Conservation (phyloP, 2,329 filamentous ascomycete genomes). For the Penicillium vulpinum region DNA sequence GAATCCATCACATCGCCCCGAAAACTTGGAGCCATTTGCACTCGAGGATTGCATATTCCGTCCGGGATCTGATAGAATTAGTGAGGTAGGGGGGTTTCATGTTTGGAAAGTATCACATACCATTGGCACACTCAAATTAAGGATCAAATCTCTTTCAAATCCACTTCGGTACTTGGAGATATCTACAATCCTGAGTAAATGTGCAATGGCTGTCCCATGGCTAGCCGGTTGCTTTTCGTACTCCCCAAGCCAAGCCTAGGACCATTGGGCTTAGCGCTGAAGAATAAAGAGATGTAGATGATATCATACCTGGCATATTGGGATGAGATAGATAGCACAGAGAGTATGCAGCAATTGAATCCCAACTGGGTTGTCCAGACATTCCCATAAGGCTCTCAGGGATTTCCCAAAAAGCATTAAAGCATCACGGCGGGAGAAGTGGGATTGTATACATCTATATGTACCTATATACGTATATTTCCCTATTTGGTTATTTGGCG, state of each 20-base stretch:
- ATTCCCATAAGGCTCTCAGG: not conserved
- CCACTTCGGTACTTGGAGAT: not conserved
- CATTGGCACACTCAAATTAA: not conserved
- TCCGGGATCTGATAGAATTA: not conserved
- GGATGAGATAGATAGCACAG: not conserved
- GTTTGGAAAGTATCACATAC: not conserved
- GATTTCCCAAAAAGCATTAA: not conserved
- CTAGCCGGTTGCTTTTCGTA: not conserved
- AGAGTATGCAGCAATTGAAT: not conserved
- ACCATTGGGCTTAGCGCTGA: not conserved
- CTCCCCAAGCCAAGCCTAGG: not conserved
- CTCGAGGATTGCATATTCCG: not conserved
- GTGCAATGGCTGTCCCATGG: not conserved
- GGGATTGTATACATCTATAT: no score
- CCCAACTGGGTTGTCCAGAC: not conserved
- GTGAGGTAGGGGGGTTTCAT: not conserved
- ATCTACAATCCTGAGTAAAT: not conserved
- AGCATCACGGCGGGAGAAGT: not conserved
- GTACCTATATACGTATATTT: no score
- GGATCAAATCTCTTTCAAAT: not conserved
- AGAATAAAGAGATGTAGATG: not conserved
- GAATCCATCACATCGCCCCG: not conserved
- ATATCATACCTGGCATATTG: not conserved
- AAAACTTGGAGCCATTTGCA: not conserved
- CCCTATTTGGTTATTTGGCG: not conserved